phyloP scores from a whole-genome alignment of 805 yeast species.

The Cyberlindnera misumaiensis region DNA sequence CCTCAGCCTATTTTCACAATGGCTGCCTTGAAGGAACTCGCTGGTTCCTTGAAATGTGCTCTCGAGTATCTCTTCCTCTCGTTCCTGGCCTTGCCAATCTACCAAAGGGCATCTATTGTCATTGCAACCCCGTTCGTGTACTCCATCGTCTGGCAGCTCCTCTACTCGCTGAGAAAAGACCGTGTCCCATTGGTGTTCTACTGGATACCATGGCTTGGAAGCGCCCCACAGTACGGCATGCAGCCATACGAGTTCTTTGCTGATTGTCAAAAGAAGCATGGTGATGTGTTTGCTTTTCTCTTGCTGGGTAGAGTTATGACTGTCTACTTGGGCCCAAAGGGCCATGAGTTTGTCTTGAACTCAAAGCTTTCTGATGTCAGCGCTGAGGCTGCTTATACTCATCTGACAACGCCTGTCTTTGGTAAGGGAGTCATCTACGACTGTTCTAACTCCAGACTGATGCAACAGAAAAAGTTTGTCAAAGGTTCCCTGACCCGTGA shows the following conservation, averaged over 20 bases:
- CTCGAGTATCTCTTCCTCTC: constrained; percentile 10
- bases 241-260: constrained; percentile 89
- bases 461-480: constrained; percentile 98
- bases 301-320: constrained; percentile 90
- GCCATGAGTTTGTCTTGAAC: constrained; percentile 93
- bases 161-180: constrained; percentile 68
- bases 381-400: constrained; percentile 94
- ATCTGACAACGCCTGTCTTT: constrained; percentile 97
- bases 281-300: constrained; percentile 89
- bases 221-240: constrained; percentile 85
- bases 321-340: constrained; percentile 93
- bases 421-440: constrained; percentile 97
- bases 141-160: constrained; percentile 57
- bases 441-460: constrained; percentile 85
- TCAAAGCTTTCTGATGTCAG: constrained; percentile 84
- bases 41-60: constrained; percentile 9
- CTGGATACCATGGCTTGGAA: constrained; percentile 94
- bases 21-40: constrained; percentile 16
- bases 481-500: constrained; percentile 83
- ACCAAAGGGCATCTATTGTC: constrained; percentile 30
- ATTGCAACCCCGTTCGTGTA: constrained; percentile 51
- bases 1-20: constrained; percentile 5
- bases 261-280: constrained; percentile 71
- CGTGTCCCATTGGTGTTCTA: constrained; percentile 87
- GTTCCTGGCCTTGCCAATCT: constrained; percentile 27